A percentile compares a stretch with the other conserved stretches of the same genome.
These are phyloP conservation scores for Geotrichum phurueaensis DNA, from an alignment of 1,139 yeast genomes.

Conservation along the genomic window DNA sequence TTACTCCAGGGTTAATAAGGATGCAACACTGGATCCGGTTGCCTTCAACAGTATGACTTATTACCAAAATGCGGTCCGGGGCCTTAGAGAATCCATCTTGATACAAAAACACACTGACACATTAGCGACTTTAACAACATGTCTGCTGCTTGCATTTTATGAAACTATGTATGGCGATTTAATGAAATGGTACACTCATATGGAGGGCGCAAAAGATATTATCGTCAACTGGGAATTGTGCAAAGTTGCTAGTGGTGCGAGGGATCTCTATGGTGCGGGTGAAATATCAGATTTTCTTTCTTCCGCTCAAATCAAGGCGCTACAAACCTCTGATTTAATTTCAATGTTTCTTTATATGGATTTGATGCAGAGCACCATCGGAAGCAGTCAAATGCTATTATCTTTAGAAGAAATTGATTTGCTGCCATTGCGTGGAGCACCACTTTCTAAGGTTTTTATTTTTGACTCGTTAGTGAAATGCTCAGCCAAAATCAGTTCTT, in stretches of 20 bases:
- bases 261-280: background rate
- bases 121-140: slow-evolving; percentile 14
- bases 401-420: background rate
- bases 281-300: background rate
- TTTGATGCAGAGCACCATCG: slow-evolving; percentile 16
- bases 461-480: background rate
- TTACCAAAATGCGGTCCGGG: slow-evolving; percentile 5
- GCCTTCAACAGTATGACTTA: slow-evolving; percentile 4
- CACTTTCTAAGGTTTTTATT: background rate
- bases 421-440: slow-evolving; percentile 4
- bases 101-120: slow-evolving; percentile 1
- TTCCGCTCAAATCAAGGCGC: slow-evolving; percentile 1
- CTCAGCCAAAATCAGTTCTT: background rate
- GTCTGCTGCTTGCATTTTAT: slow-evolving; percentile 16
- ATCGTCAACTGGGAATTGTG: slow-evolving; percentile 5
- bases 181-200: slow-evolving; percentile 17
- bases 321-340: slow-evolving; percentile 9
- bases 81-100: slow-evolving; percentile 3
- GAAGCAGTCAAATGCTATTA: slow-evolving; percentile 7
- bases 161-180: slow-evolving; percentile 18
- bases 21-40: background rate
- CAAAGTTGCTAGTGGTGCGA: background rate
- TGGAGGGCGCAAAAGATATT: slow-evolving; percentile 18
- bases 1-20: background rate
- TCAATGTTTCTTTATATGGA: slow-evolving; percentile 15